These are phyloP conservation scores for Metarhizium album DNA, from an alignment of 2,329 filamentous ascomycete species.

Conservation along the genomic window DNA sequence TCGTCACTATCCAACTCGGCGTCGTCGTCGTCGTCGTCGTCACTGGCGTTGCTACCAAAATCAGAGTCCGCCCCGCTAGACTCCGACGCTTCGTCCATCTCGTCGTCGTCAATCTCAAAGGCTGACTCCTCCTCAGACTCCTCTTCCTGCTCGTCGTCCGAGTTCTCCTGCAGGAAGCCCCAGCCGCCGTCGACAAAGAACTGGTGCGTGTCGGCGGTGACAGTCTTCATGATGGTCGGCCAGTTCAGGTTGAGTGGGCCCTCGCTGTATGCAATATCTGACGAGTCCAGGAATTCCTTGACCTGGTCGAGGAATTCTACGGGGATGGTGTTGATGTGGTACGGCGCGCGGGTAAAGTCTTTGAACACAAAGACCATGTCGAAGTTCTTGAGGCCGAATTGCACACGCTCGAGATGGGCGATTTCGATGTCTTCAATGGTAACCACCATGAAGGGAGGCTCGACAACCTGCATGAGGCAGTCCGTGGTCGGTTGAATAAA, in stretches of 20 bases:
- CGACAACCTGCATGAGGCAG: constrained; percentile 91
- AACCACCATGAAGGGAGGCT: constrained; percentile 92
- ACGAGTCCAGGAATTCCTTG: constrained; percentile 94
- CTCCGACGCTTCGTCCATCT: constrained; percentile 72
- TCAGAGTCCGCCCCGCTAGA: constrained; percentile 76
- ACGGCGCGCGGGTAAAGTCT: constrained; percentile 81
- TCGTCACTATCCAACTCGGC: constrained; percentile 58
- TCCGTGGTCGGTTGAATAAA: constrained; percentile 94
- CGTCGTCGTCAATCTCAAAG: constrained; percentile 82
- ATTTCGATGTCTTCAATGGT: constrained; percentile 94
- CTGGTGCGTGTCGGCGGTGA: constrained; percentile 82
- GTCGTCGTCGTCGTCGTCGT: constrained; percentile 62
- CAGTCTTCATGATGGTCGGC: constrained; percentile 99
- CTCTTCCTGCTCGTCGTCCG: constrained; percentile 71
- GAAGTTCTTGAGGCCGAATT: constrained; percentile 97
- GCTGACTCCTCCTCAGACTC: constrained; percentile 84
- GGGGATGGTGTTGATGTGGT: constrained; percentile 96
- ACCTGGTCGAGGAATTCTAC: constrained; percentile 90
- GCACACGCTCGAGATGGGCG: constrained; percentile 88
- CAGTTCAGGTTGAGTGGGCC: constrained; percentile 97
- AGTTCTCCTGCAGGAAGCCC: constrained; percentile 82
- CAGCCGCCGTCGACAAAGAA: constrained; percentile 96
- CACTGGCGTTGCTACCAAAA: constrained; percentile 81
- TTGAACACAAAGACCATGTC: constrained; percentile 98
- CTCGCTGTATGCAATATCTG: constrained; percentile 88